phyloP scores from a whole-genome alignment of 352 stramenopile species.

The Phytophthora podocarpi region DNA sequence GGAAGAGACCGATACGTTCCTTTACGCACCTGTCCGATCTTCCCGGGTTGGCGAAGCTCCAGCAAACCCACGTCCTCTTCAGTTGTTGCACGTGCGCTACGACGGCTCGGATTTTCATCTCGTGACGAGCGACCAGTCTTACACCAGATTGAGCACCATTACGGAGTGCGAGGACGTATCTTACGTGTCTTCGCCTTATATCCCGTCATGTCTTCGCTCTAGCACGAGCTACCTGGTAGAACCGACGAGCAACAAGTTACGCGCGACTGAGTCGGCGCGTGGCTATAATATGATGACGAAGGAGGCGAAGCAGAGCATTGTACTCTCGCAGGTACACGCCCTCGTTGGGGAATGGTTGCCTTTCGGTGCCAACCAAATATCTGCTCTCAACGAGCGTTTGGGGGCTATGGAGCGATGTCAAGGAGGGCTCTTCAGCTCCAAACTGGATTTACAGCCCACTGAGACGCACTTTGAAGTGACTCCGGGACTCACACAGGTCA shows the following conservation, averaged over 20 bases:
- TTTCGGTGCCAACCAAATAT: conserved; percentile 97
- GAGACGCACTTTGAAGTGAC: conserved; percentile 88
- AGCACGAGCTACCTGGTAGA: conserved; percentile 87
- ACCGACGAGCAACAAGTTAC: conserved; percentile 94
- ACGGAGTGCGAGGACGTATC: conserved; percentile 98
- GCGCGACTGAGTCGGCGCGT: conserved; percentile 87
- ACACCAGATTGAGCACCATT: conserved; percentile 90
- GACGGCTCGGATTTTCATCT: conserved; percentile 80
- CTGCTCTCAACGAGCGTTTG: conserved; percentile 96
- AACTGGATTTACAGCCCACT: conserved; percentile 88
- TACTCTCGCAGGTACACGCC: conserved; percentile 95
- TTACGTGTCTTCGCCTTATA: conserved; percentile 97
- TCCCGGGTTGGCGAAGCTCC: not conserved
- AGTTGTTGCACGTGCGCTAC: conserved; percentile 60
- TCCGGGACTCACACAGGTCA: conserved; percentile 95
- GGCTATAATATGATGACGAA: conserved; percentile 92
- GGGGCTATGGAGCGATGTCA: conserved; percentile 96
- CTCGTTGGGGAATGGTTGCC: conserved; percentile 98
- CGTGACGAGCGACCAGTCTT: conserved; percentile 53
- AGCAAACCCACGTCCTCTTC: conserved; percentile 6
- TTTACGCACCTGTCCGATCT: conserved; percentile 42
- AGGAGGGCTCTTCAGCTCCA: conserved; percentile 95
- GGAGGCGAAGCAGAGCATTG: conserved; percentile 94
- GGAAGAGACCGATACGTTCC: conserved; percentile 53
- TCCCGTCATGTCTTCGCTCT: conserved; percentile 95